Conservation (phyloP, 345 rosid genomes). For the Abelmoschus esculentus region DNA sequence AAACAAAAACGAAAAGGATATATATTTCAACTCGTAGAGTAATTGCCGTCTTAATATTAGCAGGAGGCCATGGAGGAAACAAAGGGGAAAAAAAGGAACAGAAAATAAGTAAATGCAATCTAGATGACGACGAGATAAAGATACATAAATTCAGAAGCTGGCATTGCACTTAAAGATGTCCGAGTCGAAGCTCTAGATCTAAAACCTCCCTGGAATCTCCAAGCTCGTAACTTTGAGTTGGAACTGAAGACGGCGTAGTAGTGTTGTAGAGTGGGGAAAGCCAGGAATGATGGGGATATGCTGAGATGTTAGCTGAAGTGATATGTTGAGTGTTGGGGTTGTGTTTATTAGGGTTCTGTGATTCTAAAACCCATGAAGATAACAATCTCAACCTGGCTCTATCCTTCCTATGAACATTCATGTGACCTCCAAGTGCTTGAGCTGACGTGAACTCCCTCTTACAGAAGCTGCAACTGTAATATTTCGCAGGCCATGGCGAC, state of each 20-base stretch:
- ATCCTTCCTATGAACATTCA: slow-evolving; percentile 91
- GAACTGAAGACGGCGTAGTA: slow-evolving; percentile 31
- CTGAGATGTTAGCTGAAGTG: slow-evolving; percentile 14
- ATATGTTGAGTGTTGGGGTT: slow-evolving; percentile 42
- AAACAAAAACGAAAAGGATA: background rate
- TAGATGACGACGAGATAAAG: background rate
- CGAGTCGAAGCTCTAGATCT: slow-evolving; percentile 89
- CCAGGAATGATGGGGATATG: slow-evolving; percentile 15
- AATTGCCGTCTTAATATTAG: background rate
- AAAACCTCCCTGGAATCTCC: slow-evolving; percentile 43
- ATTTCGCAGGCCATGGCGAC: slow-evolving; percentile 88
- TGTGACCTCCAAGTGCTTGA: slow-evolving; percentile 96
- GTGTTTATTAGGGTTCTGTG: slow-evolving; percentile 19
- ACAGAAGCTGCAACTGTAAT: slow-evolving; percentile 85
- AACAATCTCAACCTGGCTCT: slow-evolving; percentile 72
- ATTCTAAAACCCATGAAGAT: slow-evolving; percentile 35
- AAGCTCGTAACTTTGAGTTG: background rate
- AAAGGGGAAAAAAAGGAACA: background rate
- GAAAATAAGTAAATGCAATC: background rate
- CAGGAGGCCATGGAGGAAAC: background rate
- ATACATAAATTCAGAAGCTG: background rate
- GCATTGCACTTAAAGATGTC: slow-evolving; percentile 34
- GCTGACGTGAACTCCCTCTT: slow-evolving; percentile 88
- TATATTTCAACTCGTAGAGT: too few relatives aligned
- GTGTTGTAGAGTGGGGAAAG: slow-evolving; percentile 15